phyloP scores from a whole-genome alignment of 2,329 filamentous ascomycete species.

The Fusarium irregulare region DNA sequence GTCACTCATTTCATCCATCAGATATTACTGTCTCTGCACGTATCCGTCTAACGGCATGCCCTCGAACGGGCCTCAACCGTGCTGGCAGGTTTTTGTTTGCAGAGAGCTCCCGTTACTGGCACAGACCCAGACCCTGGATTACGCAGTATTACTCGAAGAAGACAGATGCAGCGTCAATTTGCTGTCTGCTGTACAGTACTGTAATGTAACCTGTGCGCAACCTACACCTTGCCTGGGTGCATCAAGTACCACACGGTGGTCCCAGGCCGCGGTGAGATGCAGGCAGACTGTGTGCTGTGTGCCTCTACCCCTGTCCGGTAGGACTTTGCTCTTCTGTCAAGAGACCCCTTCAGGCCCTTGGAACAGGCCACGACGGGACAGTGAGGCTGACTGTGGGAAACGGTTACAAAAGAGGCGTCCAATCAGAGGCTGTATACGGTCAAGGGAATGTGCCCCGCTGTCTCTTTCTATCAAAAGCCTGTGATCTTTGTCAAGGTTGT shows the following conservation, averaged over 20 bases:
- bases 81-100: constrained; percentile 37
- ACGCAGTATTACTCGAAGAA: constrained; percentile 39
- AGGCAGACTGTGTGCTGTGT: constrained; percentile 22
- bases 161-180: constrained; percentile 40
- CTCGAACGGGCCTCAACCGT: constrained; percentile 41
- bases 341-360: constrained; percentile 22
- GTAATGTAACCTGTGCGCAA: constrained; percentile 31
- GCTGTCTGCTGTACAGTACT: constrained; percentile 2
- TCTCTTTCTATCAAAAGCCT: constrained; percentile 13
- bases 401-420: constrained; percentile 38
- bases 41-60: constrained; percentile 35
- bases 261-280: constrained; percentile 36
- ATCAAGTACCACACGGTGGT: constrained; percentile 41
- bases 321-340: constrained; percentile 29
- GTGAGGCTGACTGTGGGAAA: constrained; percentile 45
- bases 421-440: constrained; percentile 28
- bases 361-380: constrained; percentile 39
- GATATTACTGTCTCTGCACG: constrained; percentile 37
- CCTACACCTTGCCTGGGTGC: constrained; percentile 27
- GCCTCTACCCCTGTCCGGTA: constrained; percentile 28
- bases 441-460: constrained; percentile 39
- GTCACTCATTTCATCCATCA: constrained; percentile 15
- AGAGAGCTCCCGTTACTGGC: constrained; percentile 20
- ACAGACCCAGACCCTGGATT: constrained; percentile 32
- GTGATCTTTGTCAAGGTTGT: constrained; percentile 26